These are phyloP conservation scores for Cladophialophora chaetospira DNA, from an alignment of 2,329 filamentous ascomycete species.

Conservation along the genomic window DNA sequence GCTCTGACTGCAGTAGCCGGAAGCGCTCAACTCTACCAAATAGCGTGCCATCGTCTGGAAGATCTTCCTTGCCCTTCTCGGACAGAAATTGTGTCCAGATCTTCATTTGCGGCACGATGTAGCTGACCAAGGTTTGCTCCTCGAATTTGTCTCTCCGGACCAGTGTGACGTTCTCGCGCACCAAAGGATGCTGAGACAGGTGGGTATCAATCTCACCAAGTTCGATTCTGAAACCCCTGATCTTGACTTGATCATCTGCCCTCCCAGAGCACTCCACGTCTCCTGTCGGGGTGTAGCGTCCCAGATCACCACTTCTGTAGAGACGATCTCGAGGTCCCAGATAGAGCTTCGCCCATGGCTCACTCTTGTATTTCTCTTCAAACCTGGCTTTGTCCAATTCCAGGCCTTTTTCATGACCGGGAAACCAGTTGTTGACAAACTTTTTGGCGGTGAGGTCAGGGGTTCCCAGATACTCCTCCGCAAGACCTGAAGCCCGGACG, in stretches of 20 bases:
- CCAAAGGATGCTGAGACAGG: slow-evolving; percentile 70
- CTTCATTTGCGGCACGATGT: slow-evolving; percentile 79
- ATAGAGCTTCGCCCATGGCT: slow-evolving; percentile 78
- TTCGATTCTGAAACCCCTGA: slow-evolving; percentile 93
- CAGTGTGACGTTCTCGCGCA: slow-evolving; percentile 83
- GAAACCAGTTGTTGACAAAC: slow-evolving; percentile 84
- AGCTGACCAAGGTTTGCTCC: slow-evolving; percentile 83
- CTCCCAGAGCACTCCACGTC: slow-evolving; percentile 78
- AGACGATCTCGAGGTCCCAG: slow-evolving; percentile 81
- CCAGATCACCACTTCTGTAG: slow-evolving; percentile 86
- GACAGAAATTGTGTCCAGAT: slow-evolving; percentile 72
- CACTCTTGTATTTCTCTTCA: slow-evolving; percentile 51
- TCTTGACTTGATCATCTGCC: slow-evolving; percentile 89
- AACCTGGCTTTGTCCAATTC: slow-evolving; percentile 62
- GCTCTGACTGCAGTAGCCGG: slow-evolving; percentile 60
- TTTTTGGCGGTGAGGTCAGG: slow-evolving; percentile 69
- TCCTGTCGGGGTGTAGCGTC: slow-evolving; percentile 69
- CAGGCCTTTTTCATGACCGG: slow-evolving; percentile 70
- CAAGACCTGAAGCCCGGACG: slow-evolving; percentile 77
- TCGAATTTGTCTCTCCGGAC: slow-evolving; percentile 81
- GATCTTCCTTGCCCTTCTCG: slow-evolving; percentile 56
- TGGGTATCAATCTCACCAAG: slow-evolving; percentile 89
- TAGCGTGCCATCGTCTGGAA: slow-evolving; percentile 56
- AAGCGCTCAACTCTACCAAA: slow-evolving; percentile 62
- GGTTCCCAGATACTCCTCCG: slow-evolving; percentile 73